phyloP scores from a whole-genome alignment of 106 monocot species.

The Dioscorea alata region DNA sequence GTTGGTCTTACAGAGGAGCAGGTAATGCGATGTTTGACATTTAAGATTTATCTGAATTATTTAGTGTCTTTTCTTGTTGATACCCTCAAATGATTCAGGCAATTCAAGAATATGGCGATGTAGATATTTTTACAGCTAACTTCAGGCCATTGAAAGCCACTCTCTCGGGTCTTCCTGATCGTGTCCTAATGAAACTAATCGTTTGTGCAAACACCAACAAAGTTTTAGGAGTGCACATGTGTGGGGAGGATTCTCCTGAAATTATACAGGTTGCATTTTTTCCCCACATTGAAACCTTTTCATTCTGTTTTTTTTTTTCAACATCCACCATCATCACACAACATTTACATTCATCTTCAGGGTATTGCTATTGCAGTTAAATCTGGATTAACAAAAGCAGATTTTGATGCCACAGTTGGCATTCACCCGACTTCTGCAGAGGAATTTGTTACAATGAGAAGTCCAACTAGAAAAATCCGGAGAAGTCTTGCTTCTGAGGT shows the following conservation, averaged over 20 bases:
- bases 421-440: constrained; percentile 95
- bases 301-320: constrained; percentile 5
- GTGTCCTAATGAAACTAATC: constrained; percentile 84
- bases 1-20: constrained; percentile 96
- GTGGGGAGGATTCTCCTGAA: constrained; percentile 96
- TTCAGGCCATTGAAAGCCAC: constrained; percentile 96
- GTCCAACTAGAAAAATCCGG: constrained; percentile 75
- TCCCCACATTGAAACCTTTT: constrained; percentile 1
- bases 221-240: constrained; percentile 98
- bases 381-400: constrained; percentile 75
- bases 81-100: constrained; percentile 40
- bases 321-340: neutral
- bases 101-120: constrained; percentile 72
- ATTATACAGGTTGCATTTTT: constrained; percentile 72
- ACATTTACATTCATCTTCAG: constrained; percentile 29
- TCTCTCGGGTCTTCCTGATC: constrained; percentile 93
- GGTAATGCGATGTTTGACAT: constrained; percentile 28
- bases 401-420: constrained; percentile 91
- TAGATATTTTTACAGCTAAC: constrained; percentile 90
- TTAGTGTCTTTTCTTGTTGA: too few species aligned
- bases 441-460: constrained; percentile 97
- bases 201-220: constrained; percentile 84
- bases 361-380: constrained; percentile 95
- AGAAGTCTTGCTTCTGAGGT: constrained; percentile 42
- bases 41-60: too few species aligned